Conservation (phyloP, 257 asterid species). For the Solanum tarapatanum region DNA sequence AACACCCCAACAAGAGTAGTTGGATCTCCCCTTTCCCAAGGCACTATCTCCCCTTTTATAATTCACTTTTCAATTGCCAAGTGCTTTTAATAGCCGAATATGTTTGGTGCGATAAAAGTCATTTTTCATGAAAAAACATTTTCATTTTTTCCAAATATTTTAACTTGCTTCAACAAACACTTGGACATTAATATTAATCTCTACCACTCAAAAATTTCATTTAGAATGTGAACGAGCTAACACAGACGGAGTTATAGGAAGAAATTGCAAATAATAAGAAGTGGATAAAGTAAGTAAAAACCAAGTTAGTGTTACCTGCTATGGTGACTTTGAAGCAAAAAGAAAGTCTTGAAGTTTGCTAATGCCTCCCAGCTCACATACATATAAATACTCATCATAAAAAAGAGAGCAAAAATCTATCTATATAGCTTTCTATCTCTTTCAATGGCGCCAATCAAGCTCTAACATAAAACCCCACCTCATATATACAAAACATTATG, state of each 20-base stretch:
- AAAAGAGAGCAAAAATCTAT: background rate
- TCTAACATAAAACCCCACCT: slow-evolving; percentile 14
- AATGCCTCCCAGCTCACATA: slow-evolving; percentile 27
- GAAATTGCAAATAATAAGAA: background rate
- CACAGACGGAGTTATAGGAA: background rate
- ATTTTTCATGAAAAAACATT: background rate
- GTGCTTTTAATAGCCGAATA: background rate
- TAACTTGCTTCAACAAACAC: background rate
- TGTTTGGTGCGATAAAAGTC: background rate
- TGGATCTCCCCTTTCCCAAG: slow-evolving; percentile 5
- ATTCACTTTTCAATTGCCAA: background rate
- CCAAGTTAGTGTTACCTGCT: slow-evolving; percentile 3
- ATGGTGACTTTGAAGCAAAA: slow-evolving; percentile 3
- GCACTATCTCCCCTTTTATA: background rate
- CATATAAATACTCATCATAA: background rate
- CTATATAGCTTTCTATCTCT: slow-evolving; percentile 1
- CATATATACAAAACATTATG: background rate
- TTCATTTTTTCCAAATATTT: background rate
- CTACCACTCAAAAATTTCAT: background rate
- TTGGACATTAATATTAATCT: background rate
- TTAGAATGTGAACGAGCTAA: background rate
- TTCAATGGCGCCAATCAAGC: slow-evolving; percentile 34
- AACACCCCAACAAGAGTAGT: background rate
- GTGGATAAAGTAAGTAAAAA: background rate
- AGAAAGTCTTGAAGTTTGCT: background rate